Conservation (phyloP, 2,329 filamentous ascomycete species). For the Lasiodiplodia theobromae region DNA sequence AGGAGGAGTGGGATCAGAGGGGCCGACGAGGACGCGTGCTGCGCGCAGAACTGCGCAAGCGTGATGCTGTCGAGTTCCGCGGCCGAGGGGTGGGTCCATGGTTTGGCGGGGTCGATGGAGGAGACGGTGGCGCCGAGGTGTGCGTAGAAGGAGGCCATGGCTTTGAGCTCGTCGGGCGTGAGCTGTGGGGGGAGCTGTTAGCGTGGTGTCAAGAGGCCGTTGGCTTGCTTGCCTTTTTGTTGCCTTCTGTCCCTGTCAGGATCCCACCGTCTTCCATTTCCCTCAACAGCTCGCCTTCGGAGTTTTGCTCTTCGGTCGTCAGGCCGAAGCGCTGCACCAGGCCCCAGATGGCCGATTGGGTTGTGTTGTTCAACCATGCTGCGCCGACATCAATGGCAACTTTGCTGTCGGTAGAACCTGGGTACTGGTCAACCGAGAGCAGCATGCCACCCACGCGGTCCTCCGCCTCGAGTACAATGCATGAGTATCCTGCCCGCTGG, state of each 20-base stretch:
- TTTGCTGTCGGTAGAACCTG: slow-evolving; percentile 30
- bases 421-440: slow-evolving; percentile 42
- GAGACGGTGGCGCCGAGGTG: not conserved
- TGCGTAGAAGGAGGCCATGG: slow-evolving; percentile 10
- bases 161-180: slow-evolving; percentile 13
- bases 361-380: slow-evolving; percentile 67
- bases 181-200: not conserved
- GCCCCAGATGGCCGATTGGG: slow-evolving; percentile 55
- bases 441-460: slow-evolving; percentile 62
- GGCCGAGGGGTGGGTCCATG: not conserved
- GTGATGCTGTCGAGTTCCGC: slow-evolving; percentile 19
- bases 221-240: slow-evolving; percentile 6
- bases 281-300: slow-evolving; percentile 45
- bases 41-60: slow-evolving; percentile 7
- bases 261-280: slow-evolving; percentile 17
- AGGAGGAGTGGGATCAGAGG: not conserved
- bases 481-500: slow-evolving; percentile 47
- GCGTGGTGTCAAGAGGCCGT: not conserved
- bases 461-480: slow-evolving; percentile 57
- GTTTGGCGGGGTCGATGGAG: slow-evolving; percentile 5
- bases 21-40: slow-evolving; percentile 3
- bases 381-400: slow-evolving; percentile 59
- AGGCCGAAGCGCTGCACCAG: slow-evolving; percentile 52
- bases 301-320: slow-evolving; percentile 58
- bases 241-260: slow-evolving; percentile 2